Evolutionary conservation across 164 flowering plant species (phyloP), one percentile per base, ranked within the genome.

Genomic region (Vitis amurensis): DNA sequence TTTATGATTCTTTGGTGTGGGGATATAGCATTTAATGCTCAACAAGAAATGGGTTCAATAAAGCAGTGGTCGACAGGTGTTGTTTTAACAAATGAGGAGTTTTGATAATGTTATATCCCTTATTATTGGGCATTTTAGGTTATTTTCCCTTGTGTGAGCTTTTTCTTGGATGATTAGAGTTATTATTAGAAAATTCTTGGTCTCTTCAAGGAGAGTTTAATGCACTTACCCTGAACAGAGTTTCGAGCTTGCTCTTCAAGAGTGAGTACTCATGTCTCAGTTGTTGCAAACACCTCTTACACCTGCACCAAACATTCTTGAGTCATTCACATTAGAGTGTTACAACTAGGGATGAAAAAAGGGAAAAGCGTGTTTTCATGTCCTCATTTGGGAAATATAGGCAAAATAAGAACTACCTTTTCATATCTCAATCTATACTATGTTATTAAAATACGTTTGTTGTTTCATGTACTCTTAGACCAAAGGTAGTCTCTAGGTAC

Each of bases 231-330:
- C 70, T 69, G 68, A 84, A 80, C 50, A 84, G 44, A 14, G 73
- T 58, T 50, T 84, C 76, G 60, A 84, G 80, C 68, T 76, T 80
- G 80, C 49, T 81, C 79, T 78, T 84, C 71, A 84, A 70, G 15
- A 64, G 59, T 16, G 62, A 15, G 71, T 67, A 78, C 23, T 84
- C 87, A 44, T 67, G 62, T 68, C 64, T 73, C 71, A 84, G 67
- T 61, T 76, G 77, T 53, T 79, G 80, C 71, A 81, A 72, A 66
- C 82, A 81, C 37, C 69, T 72, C 75, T 68, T 5, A 74, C 87
- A 81, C 77, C 87, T 84, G 80, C 80, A 78, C 30, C 67, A 72
- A 56, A 71, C 55, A 50, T 55, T 17, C 2, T 51, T 16, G 9
- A 47, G 59, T 68, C 9, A 58, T 37, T 68, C 47, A 52, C 55